Conservation (phyloP, 192 early-diverging fungal species). For the Jimgerdemannia lactiflua region DNA sequence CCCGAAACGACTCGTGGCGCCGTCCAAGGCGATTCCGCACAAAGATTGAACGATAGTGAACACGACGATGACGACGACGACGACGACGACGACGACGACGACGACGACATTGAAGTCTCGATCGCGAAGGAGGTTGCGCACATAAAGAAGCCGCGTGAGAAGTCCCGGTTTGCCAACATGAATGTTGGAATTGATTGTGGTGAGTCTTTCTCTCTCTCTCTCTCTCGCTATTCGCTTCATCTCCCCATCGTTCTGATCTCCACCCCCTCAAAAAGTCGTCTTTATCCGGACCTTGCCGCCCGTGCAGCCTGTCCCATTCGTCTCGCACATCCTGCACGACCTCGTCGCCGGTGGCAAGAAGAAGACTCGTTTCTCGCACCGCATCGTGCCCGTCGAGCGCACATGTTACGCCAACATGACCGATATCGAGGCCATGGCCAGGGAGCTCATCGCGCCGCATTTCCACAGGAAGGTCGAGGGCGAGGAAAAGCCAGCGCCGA, state of each 20-base stretch:
- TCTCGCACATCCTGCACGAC: constrained; percentile 25
- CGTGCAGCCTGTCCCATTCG: constrained; percentile 36
- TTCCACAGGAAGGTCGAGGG: constrained; percentile 38
- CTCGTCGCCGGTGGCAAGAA: constrained; percentile 13
- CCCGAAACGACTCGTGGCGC: not conserved
- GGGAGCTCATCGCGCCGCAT: constrained; percentile 35
- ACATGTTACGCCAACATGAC: constrained; percentile 46
- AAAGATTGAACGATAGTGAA: not conserved
- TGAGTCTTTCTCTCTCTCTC: constrained; percentile 16
- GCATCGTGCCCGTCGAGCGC: constrained; percentile 50
- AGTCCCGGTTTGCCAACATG: constrained; percentile 45
- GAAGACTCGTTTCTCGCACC: constrained; percentile 38
- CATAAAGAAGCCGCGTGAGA: constrained; percentile 38
- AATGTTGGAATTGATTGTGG: constrained; percentile 48
- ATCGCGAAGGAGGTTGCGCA: constrained; percentile 51
- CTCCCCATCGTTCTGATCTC: not conserved
- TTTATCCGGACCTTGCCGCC: constrained; percentile 45
- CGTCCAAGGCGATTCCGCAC: not conserved
- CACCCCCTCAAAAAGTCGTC: constrained; percentile 26
- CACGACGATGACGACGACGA: constrained; percentile 9
- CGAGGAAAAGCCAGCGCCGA: constrained; percentile 15
- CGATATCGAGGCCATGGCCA: constrained; percentile 42
- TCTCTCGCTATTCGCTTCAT: not conserved
- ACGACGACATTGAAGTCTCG: constrained; percentile 48
- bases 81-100: constrained; percentile 25